These are phyloP conservation scores for Globisporangium barbulae DNA, from an alignment of 352 stramenopile species.

Conservation along the genomic window DNA sequence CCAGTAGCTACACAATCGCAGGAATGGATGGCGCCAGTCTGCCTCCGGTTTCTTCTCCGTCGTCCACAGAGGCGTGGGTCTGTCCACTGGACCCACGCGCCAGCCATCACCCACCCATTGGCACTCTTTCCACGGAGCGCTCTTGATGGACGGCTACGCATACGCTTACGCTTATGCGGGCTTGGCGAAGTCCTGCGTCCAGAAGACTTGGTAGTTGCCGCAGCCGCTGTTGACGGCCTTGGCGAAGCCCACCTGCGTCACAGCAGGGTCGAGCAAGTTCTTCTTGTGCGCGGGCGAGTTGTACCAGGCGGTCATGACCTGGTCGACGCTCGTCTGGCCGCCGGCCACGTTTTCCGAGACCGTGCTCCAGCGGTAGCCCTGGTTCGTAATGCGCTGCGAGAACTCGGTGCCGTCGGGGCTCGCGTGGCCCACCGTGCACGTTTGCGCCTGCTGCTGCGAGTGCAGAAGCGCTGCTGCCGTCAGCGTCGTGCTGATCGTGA, in stretches of 20 bases:
- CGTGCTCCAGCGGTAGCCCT: constrained; percentile 40
- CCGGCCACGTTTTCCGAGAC: constrained; percentile 49
- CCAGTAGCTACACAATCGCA: not conserved
- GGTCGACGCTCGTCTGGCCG: constrained; percentile 27
- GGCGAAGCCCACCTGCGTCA: constrained; percentile 17
- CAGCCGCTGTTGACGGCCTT: constrained; percentile 10
- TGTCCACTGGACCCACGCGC: not conserved
- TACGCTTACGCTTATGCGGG: not conserved
- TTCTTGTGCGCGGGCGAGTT: constrained; percentile 33
- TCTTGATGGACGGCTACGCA: not conserved
- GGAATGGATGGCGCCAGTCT: not conserved
- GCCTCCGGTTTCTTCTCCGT: not conserved
- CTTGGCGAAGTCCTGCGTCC: constrained; percentile 20
- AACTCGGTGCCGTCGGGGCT: constrained; percentile 35
- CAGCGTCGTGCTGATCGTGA: constrained; percentile 40
- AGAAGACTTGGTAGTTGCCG: constrained; percentile 13
- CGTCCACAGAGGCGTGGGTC: not conserved
- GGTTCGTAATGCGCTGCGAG: constrained; percentile 32
- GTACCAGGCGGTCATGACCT: constrained; percentile 45
- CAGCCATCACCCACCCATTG: not conserved
- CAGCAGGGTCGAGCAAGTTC: constrained; percentile 35
- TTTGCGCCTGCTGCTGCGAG: constrained; percentile 36
- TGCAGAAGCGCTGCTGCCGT: constrained; percentile 31
- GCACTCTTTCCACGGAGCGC: not conserved
- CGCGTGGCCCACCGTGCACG: constrained; percentile 39